phyloP scores from a whole-genome alignment of 2,329 filamentous ascomycete genomes.

The Aspergillus versicolor region DNA sequence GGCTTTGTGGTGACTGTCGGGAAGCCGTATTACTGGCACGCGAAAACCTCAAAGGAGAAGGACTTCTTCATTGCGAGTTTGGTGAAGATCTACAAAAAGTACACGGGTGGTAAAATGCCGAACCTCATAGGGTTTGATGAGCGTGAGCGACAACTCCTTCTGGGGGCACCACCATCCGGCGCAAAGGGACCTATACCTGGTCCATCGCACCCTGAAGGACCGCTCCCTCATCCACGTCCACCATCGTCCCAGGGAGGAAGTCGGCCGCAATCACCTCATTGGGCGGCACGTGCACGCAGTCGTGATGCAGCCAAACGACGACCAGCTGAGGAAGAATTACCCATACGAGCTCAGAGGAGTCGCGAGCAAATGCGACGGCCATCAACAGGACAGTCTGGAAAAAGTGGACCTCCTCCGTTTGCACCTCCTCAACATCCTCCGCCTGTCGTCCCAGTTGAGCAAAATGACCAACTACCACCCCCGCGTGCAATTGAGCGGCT shows the following conservation, averaged over 20 bases:
- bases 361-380: conserved; percentile 42
- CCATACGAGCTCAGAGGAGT: conserved; percentile 36
- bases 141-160: conserved; percentile 72
- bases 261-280: conserved; percentile 30
- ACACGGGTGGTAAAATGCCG: conserved; percentile 81
- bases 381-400: conserved; percentile 35
- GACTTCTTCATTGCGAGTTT: conserved; percentile 97
- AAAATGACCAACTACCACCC: conserved; percentile 25
- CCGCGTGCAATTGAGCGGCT: conserved; percentile 24
- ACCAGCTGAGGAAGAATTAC: conserved; percentile 40
- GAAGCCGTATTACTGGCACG: conserved; percentile 97
- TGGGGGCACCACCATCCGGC: conserved; percentile 48
- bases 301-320: conserved; percentile 37
- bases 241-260: conserved; percentile 27
- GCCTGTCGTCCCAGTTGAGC: conserved; percentile 19
- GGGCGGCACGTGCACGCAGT: conserved; percentile 34
- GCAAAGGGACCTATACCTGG: conserved; percentile 23
- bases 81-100: conserved; percentile 95
- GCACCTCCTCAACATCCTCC: conserved; percentile 27
- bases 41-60: conserved; percentile 90
- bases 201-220: conserved; percentile 23
- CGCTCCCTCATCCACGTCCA: conserved; percentile 27
- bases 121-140: conserved; percentile 79
- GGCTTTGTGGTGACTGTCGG: conserved; percentile 87
- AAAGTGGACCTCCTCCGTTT: conserved; percentile 33